phyloP scores from a whole-genome alignment of 2,329 filamentous ascomycete genomes.

The Colletotrichum neosansevieriae region DNA sequence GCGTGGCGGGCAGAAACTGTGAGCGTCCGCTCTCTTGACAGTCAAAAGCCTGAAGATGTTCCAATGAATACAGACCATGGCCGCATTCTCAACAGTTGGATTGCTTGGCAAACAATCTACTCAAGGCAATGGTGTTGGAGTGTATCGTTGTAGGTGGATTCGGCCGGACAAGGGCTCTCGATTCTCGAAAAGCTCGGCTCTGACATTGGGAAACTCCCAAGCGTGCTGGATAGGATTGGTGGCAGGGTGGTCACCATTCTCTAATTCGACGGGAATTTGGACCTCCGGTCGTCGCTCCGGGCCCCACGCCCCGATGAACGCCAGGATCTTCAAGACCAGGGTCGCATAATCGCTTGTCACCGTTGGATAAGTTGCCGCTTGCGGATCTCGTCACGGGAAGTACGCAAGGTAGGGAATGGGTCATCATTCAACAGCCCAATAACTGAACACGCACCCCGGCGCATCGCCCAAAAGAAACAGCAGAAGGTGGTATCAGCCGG shows the following conservation, averaged over 20 bases:
- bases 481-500: neutral
- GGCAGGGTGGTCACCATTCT: conserved; percentile 10
- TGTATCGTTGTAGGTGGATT: conserved; percentile 12
- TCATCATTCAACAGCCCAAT: neutral
- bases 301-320: conserved; percentile 3
- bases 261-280: conserved; percentile 6
- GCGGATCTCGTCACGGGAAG: neutral
- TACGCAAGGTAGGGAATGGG: too few species aligned
- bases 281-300: neutral
- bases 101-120: conserved; percentile 33
- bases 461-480: neutral
- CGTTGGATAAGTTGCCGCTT: neutral
- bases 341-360: neutral
- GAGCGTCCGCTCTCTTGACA: neutral
- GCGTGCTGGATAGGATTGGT: neutral
- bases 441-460: neutral
- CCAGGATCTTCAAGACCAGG: conserved; percentile 13
- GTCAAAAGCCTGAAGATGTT: neutral
- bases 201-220: neutral
- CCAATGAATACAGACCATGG: conserved; percentile 5
- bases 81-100: neutral
- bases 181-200: neutral
- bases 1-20: conserved; percentile 6
- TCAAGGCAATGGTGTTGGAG: neutral
- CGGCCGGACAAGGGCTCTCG: neutral